These are phyloP conservation scores for Aspergillus nidulans DNA, from an alignment of 495 filamentous ascomycete species.

Conservation along the genomic window DNA sequence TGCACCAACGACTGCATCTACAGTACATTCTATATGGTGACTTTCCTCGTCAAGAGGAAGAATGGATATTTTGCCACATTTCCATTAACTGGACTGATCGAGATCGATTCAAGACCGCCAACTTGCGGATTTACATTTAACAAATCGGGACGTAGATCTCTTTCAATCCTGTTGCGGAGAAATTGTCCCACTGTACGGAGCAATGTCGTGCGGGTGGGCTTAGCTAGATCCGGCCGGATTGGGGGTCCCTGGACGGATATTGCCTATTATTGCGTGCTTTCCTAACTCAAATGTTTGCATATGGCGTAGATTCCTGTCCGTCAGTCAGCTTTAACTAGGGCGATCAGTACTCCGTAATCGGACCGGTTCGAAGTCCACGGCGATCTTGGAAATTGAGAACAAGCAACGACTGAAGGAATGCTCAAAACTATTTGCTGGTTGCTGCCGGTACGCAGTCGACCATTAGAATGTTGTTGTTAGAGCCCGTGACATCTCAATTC, in stretches of 20 bases:
- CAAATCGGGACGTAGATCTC: neutral
- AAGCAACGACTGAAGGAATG: neutral
- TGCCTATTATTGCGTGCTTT: neutral
- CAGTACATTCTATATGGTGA: too few relatives aligned
- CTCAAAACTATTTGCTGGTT: neutral
- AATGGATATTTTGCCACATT: neutral
- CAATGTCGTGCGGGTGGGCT: neutral
- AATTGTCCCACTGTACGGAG: neutral
- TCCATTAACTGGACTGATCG: neutral
- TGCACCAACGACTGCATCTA: too few relatives aligned
- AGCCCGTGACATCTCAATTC: slow-evolving; percentile 5
- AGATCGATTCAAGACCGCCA: neutral
- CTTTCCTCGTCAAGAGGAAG: too few relatives aligned
- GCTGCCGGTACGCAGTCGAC: slow-evolving; percentile 9
- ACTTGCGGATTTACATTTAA: too few relatives aligned
- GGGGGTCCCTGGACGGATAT: neutral
- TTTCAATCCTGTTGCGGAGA: neutral
- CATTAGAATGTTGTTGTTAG: neutral
- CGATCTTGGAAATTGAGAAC: neutral
- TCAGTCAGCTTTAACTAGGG: neutral
- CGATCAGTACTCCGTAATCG: neutral
- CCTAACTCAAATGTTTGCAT: neutral
- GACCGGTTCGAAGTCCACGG: neutral
- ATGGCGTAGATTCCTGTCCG: too few relatives aligned
- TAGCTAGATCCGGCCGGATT: neutral